A percentile compares a stretch with the other conserved stretches of the same genome.
phyloP scores from a whole-genome alignment of 768 basidiomycete species.

The Chalciporus chontae region DNA sequence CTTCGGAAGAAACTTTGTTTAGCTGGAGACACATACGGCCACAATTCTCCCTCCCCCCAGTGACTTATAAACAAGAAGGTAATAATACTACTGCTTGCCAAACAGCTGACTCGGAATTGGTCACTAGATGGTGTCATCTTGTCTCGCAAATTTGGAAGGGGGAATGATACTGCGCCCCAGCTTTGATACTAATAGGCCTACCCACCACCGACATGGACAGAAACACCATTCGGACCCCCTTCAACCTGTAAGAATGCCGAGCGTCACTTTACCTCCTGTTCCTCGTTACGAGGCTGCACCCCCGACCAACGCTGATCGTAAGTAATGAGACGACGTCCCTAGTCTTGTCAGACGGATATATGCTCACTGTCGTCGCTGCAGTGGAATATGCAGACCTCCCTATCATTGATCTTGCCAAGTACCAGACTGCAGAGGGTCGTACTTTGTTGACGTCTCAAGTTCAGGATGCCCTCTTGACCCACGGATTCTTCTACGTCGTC shows the following conservation, averaged over 20 bases:
- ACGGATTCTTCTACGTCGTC: constrained; percentile 42
- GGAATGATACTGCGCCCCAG: neutral
- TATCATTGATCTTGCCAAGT: constrained; percentile 48
- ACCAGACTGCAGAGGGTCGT: constrained; percentile 36
- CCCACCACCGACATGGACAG: neutral
- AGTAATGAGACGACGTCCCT: constrained; percentile 11
- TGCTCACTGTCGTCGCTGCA: constrained; percentile 33
- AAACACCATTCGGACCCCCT: neutral
- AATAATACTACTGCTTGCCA: too few species aligned
- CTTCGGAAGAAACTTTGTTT: too few species aligned
- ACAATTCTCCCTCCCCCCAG: too few species aligned
- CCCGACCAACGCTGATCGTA: constrained; percentile 33
- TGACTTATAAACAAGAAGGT: too few species aligned
- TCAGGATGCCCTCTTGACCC: constrained; percentile 42
- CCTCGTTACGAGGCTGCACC: constrained; percentile 39
- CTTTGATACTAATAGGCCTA: neutral
- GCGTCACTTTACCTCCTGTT: constrained; percentile 28
- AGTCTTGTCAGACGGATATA: neutral
- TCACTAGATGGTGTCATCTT: neutral
- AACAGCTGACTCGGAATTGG: too few species aligned
- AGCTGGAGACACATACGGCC: too few species aligned
- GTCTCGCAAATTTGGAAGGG: neutral
- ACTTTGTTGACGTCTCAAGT: constrained; percentile 37
- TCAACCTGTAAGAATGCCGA: constrained; percentile 25
- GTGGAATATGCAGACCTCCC: constrained; percentile 52